Conservation (phyloP, 805 yeast genomes). For the Ogataea wickerhamii region DNA sequence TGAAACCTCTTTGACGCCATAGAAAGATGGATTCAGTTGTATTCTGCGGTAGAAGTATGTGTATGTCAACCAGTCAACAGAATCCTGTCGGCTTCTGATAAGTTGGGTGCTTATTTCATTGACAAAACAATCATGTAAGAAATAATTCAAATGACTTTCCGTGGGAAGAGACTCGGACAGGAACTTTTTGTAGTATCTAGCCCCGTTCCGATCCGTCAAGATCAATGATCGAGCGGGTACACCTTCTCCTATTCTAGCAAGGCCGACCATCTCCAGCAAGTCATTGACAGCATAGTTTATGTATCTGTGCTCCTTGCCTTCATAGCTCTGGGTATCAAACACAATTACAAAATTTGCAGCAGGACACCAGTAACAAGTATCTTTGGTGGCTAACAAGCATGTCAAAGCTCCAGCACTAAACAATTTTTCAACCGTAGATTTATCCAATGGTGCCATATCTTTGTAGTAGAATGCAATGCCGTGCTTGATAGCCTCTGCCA, state of each 20-base stretch:
- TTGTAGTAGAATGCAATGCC: constrained; percentile 67
- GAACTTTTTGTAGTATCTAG: constrained; percentile 67
- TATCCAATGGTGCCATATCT: constrained; percentile 56
- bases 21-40: constrained; percentile 80
- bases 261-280: constrained; percentile 61
- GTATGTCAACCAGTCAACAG: constrained; percentile 87
- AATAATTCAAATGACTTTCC: constrained; percentile 66
- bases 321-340: constrained; percentile 67
- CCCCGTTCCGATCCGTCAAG: constrained; percentile 51
- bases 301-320: constrained; percentile 69
- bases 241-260: constrained; percentile 29
- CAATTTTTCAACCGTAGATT: constrained; percentile 49
- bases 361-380: constrained; percentile 49
- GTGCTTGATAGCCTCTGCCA: constrained; percentile 41
- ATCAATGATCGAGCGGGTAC: constrained; percentile 45
- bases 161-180: constrained; percentile 73
- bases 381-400: constrained; percentile 60
- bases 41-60: constrained; percentile 80
- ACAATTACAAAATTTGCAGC: constrained; percentile 54
- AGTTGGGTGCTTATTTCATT: constrained; percentile 69
- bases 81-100: constrained; percentile 70
- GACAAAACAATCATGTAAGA: constrained; percentile 63
- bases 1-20: constrained; percentile 67
- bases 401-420: constrained; percentile 48
- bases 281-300: constrained; percentile 65